These are phyloP conservation scores for Tritrichomonas foetus DNA, from an alignment of 208 protist species.

Conservation along the genomic window DNA sequence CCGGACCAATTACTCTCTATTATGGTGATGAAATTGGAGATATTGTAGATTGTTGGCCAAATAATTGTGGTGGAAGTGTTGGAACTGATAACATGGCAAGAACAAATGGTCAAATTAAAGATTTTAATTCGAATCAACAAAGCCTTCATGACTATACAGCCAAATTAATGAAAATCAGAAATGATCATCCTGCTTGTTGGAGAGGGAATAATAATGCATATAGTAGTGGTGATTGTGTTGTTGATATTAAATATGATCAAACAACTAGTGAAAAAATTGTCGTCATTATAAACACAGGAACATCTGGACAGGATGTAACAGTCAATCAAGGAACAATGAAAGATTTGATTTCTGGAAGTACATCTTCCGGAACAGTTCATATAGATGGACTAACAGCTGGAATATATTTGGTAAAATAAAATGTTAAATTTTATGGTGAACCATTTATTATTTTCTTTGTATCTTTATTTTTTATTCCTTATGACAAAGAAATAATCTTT, in stretches of 20 bases:
- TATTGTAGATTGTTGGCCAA: conserved; percentile 7
- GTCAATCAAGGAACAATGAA: too few relatives aligned
- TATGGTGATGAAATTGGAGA: conserved; percentile 36
- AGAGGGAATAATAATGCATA: neutral
- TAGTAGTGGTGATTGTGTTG: neutral
- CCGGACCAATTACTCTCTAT: conserved; percentile 1
- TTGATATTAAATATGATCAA: neutral
- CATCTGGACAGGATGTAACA: too few relatives aligned
- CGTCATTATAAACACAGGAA: neutral
- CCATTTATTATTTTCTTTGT: too few relatives aligned
- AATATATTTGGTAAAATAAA: too few relatives aligned
- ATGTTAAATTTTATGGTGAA: too few relatives aligned
- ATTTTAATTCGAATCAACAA: neutral
- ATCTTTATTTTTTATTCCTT: too few relatives aligned
- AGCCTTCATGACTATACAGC: neutral
- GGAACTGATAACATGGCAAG: neutral
- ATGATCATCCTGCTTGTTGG: neutral
- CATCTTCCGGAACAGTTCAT: too few relatives aligned
- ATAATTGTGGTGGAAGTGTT: neutral
- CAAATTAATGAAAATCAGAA: neutral
- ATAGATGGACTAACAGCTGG: too few relatives aligned
- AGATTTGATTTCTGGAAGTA: too few relatives aligned
- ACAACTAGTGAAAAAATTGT: neutral
- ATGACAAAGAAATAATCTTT: too few relatives aligned
- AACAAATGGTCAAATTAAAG: neutral